Base-by-base conservation (phyloP, 176 grass and related monocot species). In the Juncus effusus region DNA sequence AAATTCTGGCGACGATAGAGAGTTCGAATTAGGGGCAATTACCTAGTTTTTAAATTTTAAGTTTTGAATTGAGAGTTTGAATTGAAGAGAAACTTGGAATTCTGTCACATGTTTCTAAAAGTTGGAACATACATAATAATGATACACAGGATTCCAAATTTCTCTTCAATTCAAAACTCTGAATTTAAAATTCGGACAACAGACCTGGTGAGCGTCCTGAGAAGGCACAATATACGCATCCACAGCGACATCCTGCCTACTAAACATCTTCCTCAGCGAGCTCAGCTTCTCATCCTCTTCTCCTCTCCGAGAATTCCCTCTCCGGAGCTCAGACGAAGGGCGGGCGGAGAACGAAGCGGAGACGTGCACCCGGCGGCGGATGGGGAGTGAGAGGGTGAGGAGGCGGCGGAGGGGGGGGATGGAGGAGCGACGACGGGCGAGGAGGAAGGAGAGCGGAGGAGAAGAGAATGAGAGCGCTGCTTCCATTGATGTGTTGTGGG, bases 221-320 rank as follows among this genome's bases (percentile, higher is more conserved):
- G 92, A 96, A 13, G 92, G 92, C 35, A 96, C 77, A 67, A 96
- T 91, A 70, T 96, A 96, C 4, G 85, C 92, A 67, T 96, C 92
- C 58, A 96, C 83, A 6, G 49, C 79, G 10, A 96, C 59, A 69
- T 88, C 87, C 4, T 87, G 82, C 54, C 84, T 82, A 36, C 71
- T n/a, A 63, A 96, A 88, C 38, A 96, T 77, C 9, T 77, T 56
- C 36, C 87, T 79, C 38, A 96, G 82, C 37, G 87, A 63, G 4
- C 57, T 65, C 51, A 96, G 87, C 70, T 89, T 96, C 77, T 88
- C 87, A 53, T 91, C 84, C 47, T 77, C 82, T 0, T 12, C 55
- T n/a, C 11, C n/a, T 7, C 42, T 7, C 50, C 63, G 8, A 36
- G 40, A 2, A 2, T 19, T 50, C 11, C 16, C 54, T 76, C 65